Evolutionary conservation across 202 grass and related monocot species (phyloP).

Genomic region (Saccharum hybrid): DNA sequence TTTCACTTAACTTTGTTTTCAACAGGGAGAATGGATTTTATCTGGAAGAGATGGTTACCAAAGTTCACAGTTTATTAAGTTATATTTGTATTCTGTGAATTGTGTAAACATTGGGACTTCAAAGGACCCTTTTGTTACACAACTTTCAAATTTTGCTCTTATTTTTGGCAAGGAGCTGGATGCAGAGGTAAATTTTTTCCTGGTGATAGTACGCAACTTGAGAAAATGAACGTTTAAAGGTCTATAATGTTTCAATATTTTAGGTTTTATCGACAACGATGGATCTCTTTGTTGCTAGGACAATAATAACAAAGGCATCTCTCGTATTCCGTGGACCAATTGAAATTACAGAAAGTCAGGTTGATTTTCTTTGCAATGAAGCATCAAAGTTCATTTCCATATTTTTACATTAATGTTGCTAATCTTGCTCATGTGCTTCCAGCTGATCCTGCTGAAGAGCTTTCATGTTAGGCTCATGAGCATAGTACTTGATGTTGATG

Average conservation of each 20-base stretch:
- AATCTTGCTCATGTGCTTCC: constrained; percentile 53
- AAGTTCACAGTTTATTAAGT: constrained; percentile 61
- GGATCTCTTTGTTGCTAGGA: constrained; percentile 99
- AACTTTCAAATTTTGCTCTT: constrained; percentile 87
- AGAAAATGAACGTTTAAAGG: constrained; percentile 23
- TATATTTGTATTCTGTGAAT: constrained; percentile 93
- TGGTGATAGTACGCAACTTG: constrained; percentile 16
- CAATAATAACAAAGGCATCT: constrained; percentile 99
- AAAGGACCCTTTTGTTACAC: constrained; percentile 81
- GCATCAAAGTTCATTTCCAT: constrained; percentile 16
- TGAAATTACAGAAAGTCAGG: constrained; percentile 87
- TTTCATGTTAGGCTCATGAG: constrained; percentile 99
- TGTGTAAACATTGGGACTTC: constrained; percentile 73
- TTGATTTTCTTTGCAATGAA: constrained; percentile 43
- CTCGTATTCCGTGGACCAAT: constrained; percentile 88
- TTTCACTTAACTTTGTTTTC: constrained; percentile 34
- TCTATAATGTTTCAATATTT: constrained; percentile 43
- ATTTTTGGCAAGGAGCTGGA: constrained; percentile 98
- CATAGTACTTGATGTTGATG: constrained; percentile 96
- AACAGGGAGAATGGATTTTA: constrained; percentile 98
- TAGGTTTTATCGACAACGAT: constrained; percentile 99
- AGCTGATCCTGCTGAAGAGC: constrained; percentile 92
- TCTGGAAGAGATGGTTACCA: constrained; percentile 65
- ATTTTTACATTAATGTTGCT: constrained; percentile 42
- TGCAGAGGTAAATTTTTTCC: constrained; percentile 83